A percentile compares a stretch with the other conserved stretches of the same genome.
phyloP scores from a whole-genome alignment of 1,284 basidiomycete genomes.

The Pseudozyma sp. region DNA sequence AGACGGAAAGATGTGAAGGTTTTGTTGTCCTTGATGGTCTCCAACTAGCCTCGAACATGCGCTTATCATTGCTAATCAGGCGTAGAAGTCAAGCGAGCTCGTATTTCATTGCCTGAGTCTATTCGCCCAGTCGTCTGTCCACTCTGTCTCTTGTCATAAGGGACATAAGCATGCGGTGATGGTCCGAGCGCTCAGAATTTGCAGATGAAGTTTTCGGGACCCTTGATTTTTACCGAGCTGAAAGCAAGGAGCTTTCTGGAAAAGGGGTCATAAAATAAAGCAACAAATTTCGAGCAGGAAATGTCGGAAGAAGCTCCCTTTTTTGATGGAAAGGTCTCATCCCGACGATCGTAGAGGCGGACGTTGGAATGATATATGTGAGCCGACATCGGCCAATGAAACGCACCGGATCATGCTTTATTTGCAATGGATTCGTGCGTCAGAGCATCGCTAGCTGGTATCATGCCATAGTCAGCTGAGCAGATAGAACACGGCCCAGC shows the following conservation, averaged over 20 bases:
- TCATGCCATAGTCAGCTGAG: too few relatives aligned
- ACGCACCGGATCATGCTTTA: not conserved
- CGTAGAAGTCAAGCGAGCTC: too few relatives aligned
- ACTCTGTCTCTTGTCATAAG: too few relatives aligned
- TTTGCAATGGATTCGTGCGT: too few relatives aligned
- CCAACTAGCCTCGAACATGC: too few relatives aligned
- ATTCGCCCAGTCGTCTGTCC: too few relatives aligned
- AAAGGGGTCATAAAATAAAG: constrained; percentile 2
- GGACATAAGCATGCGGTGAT: not conserved
- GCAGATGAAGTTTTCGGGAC: not conserved
- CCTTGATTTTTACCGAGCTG: constrained; percentile 3
- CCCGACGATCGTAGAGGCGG: constrained; percentile 7
- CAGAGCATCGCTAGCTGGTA: too few relatives aligned
- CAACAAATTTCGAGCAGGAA: not conserved
- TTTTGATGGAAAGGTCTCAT: constrained; percentile 4
- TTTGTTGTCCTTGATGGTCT: too few relatives aligned
- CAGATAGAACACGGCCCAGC: too few relatives aligned
- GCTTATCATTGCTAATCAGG: too few relatives aligned
- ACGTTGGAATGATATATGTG: constrained; percentile 5
- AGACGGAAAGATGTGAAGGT: too few relatives aligned
- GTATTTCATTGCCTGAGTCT: too few relatives aligned
- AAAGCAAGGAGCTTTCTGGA: constrained; percentile 1
- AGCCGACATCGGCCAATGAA: constrained; percentile 1
- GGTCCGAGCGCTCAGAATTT: constrained; percentile 15
- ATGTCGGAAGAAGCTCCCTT: not conserved